Base-by-base conservation (phyloP, 2,329 filamentous ascomycete species). In the Penicillium sp. region DNA sequence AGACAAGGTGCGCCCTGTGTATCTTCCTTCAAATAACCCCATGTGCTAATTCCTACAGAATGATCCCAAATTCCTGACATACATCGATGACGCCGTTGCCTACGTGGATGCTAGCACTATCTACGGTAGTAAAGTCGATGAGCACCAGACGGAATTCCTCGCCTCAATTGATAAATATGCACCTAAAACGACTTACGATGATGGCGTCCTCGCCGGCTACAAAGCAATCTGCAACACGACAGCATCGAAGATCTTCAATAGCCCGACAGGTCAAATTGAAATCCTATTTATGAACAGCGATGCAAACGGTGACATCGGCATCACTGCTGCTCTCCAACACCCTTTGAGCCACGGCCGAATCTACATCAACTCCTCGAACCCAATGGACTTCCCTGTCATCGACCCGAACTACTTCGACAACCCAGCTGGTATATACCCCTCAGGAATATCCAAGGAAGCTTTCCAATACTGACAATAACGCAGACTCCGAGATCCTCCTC, bases 251-350 rank as follows among this genome's bases (percentile, higher is more conserved):
- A 62, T 64, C 24, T 59, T 63, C 34, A 52, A 55, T 28, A 59
- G 56, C 19, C 48, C 57, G 0, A 57, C 56, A 7, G 62, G 62
- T 4, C 59, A 61, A 24, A 55, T 64, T 31, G 62, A 64, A 47
- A 50, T 64, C 1, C 35, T 64, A 3, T 61, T 63, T 32, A 63
- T 63, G 60, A 64, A 64, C 44, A 64, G 62, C 21, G 62, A 61
- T 13, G 50, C 43, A 5, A 60, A 58, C 8, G 62, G 62, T 3
- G 58, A 61, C 21, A 48, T 64, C 3, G 62, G 62, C 6, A 57
- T 64, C 17, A 62, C 61, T 9, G 62, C 61, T 21, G 61, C 59
- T 38, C 56, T 59, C 6, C 64, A 61, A 52, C 62, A 64, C 49
- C 64, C 64, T 13, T 63, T 56, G 47, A 64, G 61, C 34, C 62